Evolutionary conservation across 1,139 yeast species (phyloP).

Genomic region (Pichia sp.): DNA sequence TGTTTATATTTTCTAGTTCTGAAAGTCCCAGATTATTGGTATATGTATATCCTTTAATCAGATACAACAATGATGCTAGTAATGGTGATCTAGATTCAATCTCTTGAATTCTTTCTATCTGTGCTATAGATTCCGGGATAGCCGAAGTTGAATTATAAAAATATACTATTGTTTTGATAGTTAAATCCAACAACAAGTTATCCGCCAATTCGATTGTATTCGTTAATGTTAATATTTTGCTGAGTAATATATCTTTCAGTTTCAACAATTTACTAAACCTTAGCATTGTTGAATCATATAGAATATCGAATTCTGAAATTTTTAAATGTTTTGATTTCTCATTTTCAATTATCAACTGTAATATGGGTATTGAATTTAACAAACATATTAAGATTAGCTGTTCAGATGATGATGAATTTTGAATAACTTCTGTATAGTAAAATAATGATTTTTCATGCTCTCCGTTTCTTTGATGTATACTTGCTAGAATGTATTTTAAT

Average conservation of each 20-base stretch:
- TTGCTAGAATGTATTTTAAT: slow-evolving; percentile 35
- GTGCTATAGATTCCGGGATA: neutral
- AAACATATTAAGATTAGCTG: slow-evolving; percentile 21
- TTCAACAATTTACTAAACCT: slow-evolving; percentile 14
- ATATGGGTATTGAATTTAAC: slow-evolving; percentile 20
- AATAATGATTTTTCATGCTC: slow-evolving; percentile 35
- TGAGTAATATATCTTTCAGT: slow-evolving; percentile 14
- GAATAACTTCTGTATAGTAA: slow-evolving; percentile 29
- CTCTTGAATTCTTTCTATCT: neutral
- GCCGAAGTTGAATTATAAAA: neutral
- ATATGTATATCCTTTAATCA: slow-evolving; percentile 17
- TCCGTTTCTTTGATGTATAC: slow-evolving; percentile 34
- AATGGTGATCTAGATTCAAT: slow-evolving; percentile 19
- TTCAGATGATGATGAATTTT: slow-evolving; percentile 9
- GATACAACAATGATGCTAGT: slow-evolving; percentile 21
- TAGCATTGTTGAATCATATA: slow-evolving; percentile 18
- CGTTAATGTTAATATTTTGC: neutral
- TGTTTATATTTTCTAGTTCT: slow-evolving; percentile 19
- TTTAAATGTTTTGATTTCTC: slow-evolving; percentile 1
- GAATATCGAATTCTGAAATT: slow-evolving; percentile 20
- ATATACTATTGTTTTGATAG: neutral
- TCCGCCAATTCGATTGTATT: neutral
- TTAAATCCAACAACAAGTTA: neutral
- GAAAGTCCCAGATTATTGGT: slow-evolving; percentile 9
- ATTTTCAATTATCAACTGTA: slow-evolving; percentile 15